Evolutionary conservation across 1,284 basidiomycete species (phyloP).

Genomic region (Fistulinella cinereoalba): DNA sequence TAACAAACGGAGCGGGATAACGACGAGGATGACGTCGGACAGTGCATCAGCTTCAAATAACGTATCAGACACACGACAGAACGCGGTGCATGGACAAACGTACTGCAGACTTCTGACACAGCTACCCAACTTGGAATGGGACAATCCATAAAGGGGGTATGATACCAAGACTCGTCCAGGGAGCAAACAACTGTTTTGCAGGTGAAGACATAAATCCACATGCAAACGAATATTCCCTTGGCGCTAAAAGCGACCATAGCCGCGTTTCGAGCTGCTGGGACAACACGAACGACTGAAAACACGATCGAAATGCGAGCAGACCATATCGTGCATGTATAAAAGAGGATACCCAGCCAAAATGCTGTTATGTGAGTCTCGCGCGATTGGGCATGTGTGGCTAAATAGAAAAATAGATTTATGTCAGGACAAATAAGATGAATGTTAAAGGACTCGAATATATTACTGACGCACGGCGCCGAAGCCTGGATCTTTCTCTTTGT

Average conservation of each 20-base stretch:
- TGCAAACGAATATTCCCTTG: slow-evolving; percentile 8
- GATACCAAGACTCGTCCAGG: too few relatives aligned
- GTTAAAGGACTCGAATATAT: not conserved
- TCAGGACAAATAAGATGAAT: not conserved
- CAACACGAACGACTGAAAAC: slow-evolving; percentile 26
- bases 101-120: slow-evolving; percentile 25
- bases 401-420: not conserved
- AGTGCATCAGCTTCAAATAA: slow-evolving; percentile 20
- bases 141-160: slow-evolving; percentile 6
- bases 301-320: slow-evolving; percentile 32
- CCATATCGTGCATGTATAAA: slow-evolving; percentile 28
- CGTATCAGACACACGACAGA: not conserved
- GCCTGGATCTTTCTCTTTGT: slow-evolving; percentile 6
- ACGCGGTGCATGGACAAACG: not conserved
- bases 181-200: slow-evolving; percentile 22
- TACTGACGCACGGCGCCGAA: slow-evolving; percentile 15
- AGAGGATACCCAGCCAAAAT: slow-evolving; percentile 20
- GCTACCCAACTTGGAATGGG: slow-evolving; percentile 20
- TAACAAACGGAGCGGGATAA: slow-evolving; percentile 23
- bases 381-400: slow-evolving; percentile 16
- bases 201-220: slow-evolving; percentile 22
- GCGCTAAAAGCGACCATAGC: not conserved
- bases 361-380: slow-evolving; percentile 18
- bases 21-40: slow-evolving; percentile 26
- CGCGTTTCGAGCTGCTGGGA: slow-evolving; percentile 18